Conservation (phyloP, 1,139 yeast genomes). For the Blastobotrys persicus region DNA sequence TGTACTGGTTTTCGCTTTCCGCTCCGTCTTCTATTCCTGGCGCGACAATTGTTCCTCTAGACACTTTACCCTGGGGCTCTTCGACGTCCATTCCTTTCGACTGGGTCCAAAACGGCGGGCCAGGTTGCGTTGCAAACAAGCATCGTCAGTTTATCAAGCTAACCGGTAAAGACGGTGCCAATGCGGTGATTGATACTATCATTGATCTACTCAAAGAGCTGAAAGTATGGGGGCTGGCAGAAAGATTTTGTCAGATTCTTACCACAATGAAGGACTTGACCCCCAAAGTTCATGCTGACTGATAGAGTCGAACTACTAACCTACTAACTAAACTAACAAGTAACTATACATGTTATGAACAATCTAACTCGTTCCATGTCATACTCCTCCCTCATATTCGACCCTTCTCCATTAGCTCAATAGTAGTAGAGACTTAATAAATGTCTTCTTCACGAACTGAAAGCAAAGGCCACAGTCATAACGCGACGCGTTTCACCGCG, state of each 20-base stretch:
- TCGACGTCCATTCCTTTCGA: constrained; percentile 9
- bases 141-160: constrained; percentile 12
- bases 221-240: constrained; percentile 17
- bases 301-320: too few relatives aligned
- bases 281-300: not conserved
- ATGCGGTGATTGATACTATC: constrained; percentile 12
- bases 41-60: constrained; percentile 10
- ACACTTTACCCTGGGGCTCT: constrained; percentile 13
- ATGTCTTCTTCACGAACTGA: too few relatives aligned
- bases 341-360: too few relatives aligned
- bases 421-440: too few relatives aligned
- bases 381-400: not conserved
- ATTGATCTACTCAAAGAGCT: constrained; percentile 12
- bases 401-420: too few relatives aligned
- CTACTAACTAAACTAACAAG: not conserved
- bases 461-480: too few relatives aligned
- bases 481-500: too few relatives aligned
- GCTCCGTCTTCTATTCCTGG: constrained; percentile 8
- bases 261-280: constrained; percentile 3
- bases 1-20: constrained; percentile 23
- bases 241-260: constrained; percentile 15
- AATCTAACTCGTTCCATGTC: not conserved
- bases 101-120: constrained; percentile 15
- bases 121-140: constrained; percentile 14
- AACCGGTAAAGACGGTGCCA: constrained; percentile 14